Evolutionary conservation across 768 basidiomycete species (phyloP), one percentile per base, ranked within the genome.

Genomic region (Mycena venus): DNA sequence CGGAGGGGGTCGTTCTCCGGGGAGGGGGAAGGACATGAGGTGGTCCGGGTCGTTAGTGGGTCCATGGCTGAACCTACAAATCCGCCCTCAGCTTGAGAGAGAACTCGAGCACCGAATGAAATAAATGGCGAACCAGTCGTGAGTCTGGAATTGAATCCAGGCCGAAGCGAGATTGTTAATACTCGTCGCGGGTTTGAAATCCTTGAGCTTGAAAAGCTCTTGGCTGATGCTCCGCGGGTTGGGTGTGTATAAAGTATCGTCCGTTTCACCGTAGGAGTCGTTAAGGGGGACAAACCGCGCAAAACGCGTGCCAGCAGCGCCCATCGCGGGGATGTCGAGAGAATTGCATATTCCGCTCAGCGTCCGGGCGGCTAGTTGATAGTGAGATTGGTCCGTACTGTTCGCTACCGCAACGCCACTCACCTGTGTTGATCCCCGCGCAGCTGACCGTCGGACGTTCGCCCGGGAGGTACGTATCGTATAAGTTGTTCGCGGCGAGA

Each of bases 161-260:
- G 68, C 68, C 14, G 62, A 21, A 1, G 74, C 74, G 2, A 75
- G 70, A 25, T 51, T 32, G 23, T 75, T 75, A 9, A 75, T 75
- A 5, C 55, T 49, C 32, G 47, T 75, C 12, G 74, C 74, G 5
- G 74, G 74, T 21, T 42, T 56, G 36, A 75, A 75, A 2, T 0
- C 21, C 34, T 67, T 47, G 38, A 69, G 69, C 61, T 75, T 75
- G 49, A 75, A 58, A 3, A 75, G 36, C 0, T 75, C 14, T 32
- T 75, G 74, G 55, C 74, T 75, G 10, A 75, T 75, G 3, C 49
- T 31, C 3, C 74, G 69, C 34, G 74, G 69, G 29, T 75, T 75
- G 8, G 74, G 74, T 0, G 49, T 64, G 53, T 67, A 71, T 17
- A 75, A 38, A 17, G 49, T 68, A 17, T 55, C 55, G 40, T 65